These are phyloP conservation scores for Tardiomyces depauwii DNA, from an alignment of 1,139 yeast species.

Conservation along the genomic window DNA sequence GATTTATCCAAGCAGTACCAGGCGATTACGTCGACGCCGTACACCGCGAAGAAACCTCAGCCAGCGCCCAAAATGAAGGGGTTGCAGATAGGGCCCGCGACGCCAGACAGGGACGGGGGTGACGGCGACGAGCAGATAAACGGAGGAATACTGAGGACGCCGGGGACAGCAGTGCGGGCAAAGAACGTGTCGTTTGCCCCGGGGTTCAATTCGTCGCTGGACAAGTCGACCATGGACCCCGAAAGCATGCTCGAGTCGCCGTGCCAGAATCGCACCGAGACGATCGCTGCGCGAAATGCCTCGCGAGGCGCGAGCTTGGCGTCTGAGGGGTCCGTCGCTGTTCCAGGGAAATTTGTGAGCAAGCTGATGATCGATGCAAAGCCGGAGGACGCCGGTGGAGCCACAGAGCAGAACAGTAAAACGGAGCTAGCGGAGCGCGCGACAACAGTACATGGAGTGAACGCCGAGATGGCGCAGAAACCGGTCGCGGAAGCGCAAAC, in stretches of 20 bases:
- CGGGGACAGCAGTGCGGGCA: slow-evolving; percentile 13
- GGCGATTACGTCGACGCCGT: slow-evolving; percentile 5
- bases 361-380: too few relatives aligned
- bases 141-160: slow-evolving; percentile 19
- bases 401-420: too few relatives aligned
- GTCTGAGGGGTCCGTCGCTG: neutral
- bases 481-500: too few relatives aligned
- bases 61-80: neutral
- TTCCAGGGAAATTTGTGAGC: neutral
- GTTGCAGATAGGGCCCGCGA: neutral
- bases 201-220: neutral
- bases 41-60: neutral
- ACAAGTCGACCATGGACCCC: neutral
- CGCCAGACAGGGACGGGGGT: neutral
- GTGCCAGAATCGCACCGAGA: neutral
- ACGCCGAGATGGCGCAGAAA: too few relatives aligned
- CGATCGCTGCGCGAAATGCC: neutral
- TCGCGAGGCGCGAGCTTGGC: neutral
- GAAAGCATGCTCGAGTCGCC: neutral
- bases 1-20: slow-evolving; percentile 6
- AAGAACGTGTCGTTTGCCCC: slow-evolving; percentile 17
- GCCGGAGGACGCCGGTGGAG: neutral
- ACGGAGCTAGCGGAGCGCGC: too few relatives aligned
- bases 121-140: neutral
- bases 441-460: too few relatives aligned